Percentiles rank a stretch among this genome's conserved stretches.
Conservation (phyloP, 1,284 basidiomycete genomes). For the Sporisorium iseilematis-ciliati region DNA sequence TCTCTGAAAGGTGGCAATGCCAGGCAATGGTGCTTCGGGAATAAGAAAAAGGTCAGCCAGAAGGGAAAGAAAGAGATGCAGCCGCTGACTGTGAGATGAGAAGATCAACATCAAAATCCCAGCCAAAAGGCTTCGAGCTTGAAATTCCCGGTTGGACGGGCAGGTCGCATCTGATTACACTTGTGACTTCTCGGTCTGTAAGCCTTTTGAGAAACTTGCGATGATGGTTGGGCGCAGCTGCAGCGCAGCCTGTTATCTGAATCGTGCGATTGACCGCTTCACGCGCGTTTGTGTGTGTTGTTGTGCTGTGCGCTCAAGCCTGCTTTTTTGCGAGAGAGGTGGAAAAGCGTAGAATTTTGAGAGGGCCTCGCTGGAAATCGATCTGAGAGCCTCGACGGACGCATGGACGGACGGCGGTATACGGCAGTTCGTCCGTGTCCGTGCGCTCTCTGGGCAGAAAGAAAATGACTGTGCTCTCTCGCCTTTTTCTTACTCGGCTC, state of each 20-base stretch:
- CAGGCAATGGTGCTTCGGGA: no score
- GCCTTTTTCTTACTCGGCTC: background rate
- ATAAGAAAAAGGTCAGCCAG: no score
- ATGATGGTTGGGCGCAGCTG: background rate
- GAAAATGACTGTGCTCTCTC: slow-evolving; percentile 1
- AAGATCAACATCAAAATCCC: no score
- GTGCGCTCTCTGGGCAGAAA: background rate
- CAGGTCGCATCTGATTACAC: no score
- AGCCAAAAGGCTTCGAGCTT: no score
- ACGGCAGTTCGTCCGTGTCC: slow-evolving; percentile 11
- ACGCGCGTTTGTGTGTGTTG: background rate
- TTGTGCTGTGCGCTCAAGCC: slow-evolving; percentile 3
- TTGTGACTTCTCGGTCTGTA: no score
- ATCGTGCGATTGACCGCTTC: background rate
- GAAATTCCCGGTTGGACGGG: no score
- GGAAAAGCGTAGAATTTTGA: slow-evolving; percentile 5
- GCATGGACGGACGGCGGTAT: background rate
- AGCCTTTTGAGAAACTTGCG: background rate
- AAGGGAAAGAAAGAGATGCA: no score
- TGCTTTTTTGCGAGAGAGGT: background rate
- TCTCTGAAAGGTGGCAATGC: no score
- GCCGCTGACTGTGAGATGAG: no score
- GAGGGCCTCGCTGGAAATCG: slow-evolving; percentile 4
- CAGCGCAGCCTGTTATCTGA: background rate
- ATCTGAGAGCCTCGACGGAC: background rate